These are phyloP conservation scores for Liriodendron chinense DNA, from an alignment of 164 flowering plant species.

Conservation along the genomic window DNA sequence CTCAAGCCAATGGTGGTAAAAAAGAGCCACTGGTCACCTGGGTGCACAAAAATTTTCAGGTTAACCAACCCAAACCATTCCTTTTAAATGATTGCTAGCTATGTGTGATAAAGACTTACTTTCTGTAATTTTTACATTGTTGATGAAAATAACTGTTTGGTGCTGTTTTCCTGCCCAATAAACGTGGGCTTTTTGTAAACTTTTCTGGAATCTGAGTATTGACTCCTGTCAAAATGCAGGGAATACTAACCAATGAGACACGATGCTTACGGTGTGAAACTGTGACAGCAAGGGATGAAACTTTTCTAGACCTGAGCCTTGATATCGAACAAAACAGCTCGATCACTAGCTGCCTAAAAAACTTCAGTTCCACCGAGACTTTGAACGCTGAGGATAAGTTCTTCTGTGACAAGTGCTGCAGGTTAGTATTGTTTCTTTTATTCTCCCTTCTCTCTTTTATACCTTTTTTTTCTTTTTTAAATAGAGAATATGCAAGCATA, in stretches of 20 bases:
- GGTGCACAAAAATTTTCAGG: conserved; percentile 99
- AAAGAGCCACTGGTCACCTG: conserved; percentile 91
- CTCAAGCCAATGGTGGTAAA: conserved; percentile 54
- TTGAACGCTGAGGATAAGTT: conserved; percentile 98
- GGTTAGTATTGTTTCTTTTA: conserved; percentile 8
- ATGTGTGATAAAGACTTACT: neutral
- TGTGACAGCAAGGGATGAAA: conserved; percentile 98
- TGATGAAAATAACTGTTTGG: neutral
- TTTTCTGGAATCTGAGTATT: neutral
- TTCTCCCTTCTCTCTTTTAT: neutral
- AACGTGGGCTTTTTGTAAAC: neutral
- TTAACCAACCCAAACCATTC: conserved; percentile 19
- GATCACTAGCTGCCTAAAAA: conserved; percentile 93
- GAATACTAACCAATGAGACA: conserved; percentile 95
- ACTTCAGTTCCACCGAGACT: conserved; percentile 98
- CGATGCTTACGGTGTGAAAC: conserved; percentile 94
- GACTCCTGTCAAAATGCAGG: conserved; percentile 43
- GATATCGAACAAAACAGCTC: conserved; percentile 99
- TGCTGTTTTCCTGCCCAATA: neutral
- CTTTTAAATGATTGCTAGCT: neutral
- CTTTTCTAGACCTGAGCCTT: conserved; percentile 94
- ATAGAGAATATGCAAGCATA: neutral
- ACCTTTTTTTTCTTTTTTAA: neutral
- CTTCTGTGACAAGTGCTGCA: conserved; percentile 99
- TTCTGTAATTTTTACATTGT: neutral